Evolutionary conservation across 306 rosid genomes (phyloP).

Genomic region (Prunus persica): DNA sequence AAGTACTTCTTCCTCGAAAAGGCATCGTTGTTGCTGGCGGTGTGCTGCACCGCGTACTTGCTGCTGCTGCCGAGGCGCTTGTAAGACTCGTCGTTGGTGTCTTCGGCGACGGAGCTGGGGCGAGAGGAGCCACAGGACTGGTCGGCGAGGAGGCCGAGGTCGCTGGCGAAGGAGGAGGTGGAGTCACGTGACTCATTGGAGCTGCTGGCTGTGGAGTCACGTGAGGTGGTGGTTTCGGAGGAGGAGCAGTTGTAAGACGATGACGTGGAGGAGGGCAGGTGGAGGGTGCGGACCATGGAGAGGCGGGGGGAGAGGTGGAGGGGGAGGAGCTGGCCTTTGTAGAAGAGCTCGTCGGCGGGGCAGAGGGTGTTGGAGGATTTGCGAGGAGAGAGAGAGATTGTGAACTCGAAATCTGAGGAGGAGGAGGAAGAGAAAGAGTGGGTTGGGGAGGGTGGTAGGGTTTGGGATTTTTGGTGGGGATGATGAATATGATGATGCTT

Average conservation of each 20-base stretch:
- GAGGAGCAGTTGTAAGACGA: slow-evolving; percentile 34
- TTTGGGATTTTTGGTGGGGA: slow-evolving; percentile 40
- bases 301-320: slow-evolving; percentile 76
- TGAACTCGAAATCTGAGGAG: slow-evolving; percentile 86
- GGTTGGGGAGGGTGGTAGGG: slow-evolving; percentile 72
- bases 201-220: slow-evolving; percentile 73
- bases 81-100: slow-evolving; percentile 31
- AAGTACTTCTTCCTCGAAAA: slow-evolving; percentile 49
- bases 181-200: slow-evolving; percentile 47
- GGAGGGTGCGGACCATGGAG: slow-evolving; percentile 79
- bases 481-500: background rate
- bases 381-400: slow-evolving; percentile 68
- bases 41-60: background rate
- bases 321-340: slow-evolving; percentile 83
- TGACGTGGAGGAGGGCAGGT: slow-evolving; percentile 49
- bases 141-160: slow-evolving; percentile 46
- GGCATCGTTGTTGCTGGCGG: background rate
- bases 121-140: slow-evolving; percentile 64
- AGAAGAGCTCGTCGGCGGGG: slow-evolving; percentile 94
- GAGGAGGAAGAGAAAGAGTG: slow-evolving; percentile 78
- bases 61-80: slow-evolving; percentile 37
- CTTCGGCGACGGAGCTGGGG: slow-evolving; percentile 67
- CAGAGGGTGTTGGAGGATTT: slow-evolving; percentile 65
- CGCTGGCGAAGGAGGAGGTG: slow-evolving; percentile 54
- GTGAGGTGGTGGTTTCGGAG: slow-evolving; percentile 51